Conservation (phyloP, 345 rosid species). For the Syzygium grande region DNA sequence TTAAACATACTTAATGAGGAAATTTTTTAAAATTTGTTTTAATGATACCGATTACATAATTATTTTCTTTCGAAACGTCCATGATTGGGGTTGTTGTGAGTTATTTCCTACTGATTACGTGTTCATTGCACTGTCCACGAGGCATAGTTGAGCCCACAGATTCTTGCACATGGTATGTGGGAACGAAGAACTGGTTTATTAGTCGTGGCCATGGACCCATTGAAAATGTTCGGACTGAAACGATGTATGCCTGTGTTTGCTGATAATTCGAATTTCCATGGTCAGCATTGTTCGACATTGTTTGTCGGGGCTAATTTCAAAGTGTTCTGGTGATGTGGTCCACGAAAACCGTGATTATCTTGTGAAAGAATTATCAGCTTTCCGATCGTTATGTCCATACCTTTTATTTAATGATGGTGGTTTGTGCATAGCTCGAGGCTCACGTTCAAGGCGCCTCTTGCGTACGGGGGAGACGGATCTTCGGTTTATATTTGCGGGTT, state of each 20-base stretch:
- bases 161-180: background rate
- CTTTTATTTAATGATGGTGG: background rate
- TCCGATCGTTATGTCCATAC: accelerated
- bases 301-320: accelerated
- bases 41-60: background rate
- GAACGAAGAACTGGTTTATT: background rate
- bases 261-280: background rate
- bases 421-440: background rate
- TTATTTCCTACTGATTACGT: background rate
- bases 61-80: background rate
- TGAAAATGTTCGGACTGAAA: background rate
- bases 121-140: background rate
- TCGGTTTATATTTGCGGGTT: accelerated
- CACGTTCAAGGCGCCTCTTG: accelerated
- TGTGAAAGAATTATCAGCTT: background rate
- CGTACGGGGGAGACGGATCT: background rate
- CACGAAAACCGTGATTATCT: accelerated
- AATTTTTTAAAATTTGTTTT: background rate
- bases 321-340: background rate
- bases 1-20: background rate
- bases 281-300: background rate
- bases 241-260: accelerated
- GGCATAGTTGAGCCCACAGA: background rate
- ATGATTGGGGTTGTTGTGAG: background rate
- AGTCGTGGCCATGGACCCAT: background rate